Base-by-base conservation (phyloP, 768 basidiomycete species). In the Boletus subparvulus region DNA sequence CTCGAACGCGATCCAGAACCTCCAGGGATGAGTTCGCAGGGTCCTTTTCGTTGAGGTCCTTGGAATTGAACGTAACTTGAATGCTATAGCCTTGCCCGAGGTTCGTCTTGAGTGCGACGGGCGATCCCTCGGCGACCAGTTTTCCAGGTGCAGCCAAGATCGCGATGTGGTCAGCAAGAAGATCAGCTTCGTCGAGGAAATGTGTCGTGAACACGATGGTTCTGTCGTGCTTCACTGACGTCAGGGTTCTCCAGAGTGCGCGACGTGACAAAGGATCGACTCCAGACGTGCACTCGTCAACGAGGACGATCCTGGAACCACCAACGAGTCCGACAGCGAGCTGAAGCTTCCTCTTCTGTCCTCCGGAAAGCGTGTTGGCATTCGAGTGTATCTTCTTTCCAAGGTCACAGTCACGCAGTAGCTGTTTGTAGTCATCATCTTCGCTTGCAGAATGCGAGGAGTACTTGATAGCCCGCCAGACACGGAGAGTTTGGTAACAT, bases 321-420 rank as follows among this genome's bases (percentile, higher is more conserved):
- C 88, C 88, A 26, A 90, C 75, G 12, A 92, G 74, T 12, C 90
- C 90, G 62, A 90, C 85, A 0, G 90, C 90, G n/a, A 92, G 75
- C 62, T 92, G 90, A 26, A 92, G 73, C 71, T 92, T 92, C 64
- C 90, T 70, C 74, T 91, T 92, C 74, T 92, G 90, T 9, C 90
- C 90, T 2, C 90, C 90, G 46, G 84, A 86, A 36, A 92, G 77
- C 1, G 83, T 86, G 50, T 75, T 74, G 1, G 88, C 83, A 62
- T 86, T 86, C 14, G 83, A 76, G 59, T 85, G 74, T 12, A 88
- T 81, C 70, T 92, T 91, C 54, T 75, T 77, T n/a, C 74, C 82
- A 26, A 92, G 71, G 69, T 91, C 90, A 56, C 90, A 92, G 64
- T 90, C 86, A 19, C 76, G 72, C 54, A 92, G 65, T 5, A 92